Conservation (phyloP, 805 yeast genomes). For the Kockiozyma suomiensis region DNA sequence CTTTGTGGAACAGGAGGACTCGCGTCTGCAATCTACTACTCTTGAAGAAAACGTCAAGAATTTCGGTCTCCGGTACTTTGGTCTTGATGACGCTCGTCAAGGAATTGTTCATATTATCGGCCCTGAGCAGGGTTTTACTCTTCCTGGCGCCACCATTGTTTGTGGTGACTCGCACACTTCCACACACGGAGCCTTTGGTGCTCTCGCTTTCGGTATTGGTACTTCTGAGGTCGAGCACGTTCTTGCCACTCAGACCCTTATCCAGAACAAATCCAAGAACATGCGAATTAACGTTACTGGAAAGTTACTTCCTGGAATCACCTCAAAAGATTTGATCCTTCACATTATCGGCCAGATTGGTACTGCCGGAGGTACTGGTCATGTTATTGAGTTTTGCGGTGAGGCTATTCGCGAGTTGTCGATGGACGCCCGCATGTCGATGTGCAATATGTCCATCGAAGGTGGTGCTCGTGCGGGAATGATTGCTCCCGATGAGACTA, state of each 20-base stretch:
- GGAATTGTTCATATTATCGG: constrained; percentile 99
- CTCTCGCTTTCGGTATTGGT: constrained; percentile 98
- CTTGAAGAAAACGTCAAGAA: constrained; percentile 89
- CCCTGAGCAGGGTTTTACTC: constrained; percentile 97
- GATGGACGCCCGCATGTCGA: constrained; percentile 99
- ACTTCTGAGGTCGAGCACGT: constrained; percentile 99
- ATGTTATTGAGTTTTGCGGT: constrained; percentile 96
- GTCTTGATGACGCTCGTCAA: constrained; percentile 92
- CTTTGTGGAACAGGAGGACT: constrained; percentile 87
- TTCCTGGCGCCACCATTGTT: constrained; percentile 98
- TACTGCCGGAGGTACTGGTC: constrained; percentile 99
- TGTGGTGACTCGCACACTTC: constrained; percentile 99
- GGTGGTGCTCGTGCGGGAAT: constrained; percentile 99
- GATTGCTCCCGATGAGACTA: constrained; percentile 92
- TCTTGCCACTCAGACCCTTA: constrained; percentile 92
- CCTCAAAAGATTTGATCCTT: constrained; percentile 91
- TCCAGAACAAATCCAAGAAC: constrained; percentile 93
- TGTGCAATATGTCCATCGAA: constrained; percentile 98
- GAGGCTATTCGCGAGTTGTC: constrained; percentile 85
- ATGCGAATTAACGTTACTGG: constrained; percentile 90
- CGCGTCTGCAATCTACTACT: constrained; percentile 88
- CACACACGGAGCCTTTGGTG: constrained; percentile 98
- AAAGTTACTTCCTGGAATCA: constrained; percentile 80
- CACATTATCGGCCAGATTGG: constrained; percentile 97
- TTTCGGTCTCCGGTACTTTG: constrained; percentile 88